phyloP scores from a whole-genome alignment of 495 filamentous ascomycete genomes.

The Aspergillus wentii region DNA sequence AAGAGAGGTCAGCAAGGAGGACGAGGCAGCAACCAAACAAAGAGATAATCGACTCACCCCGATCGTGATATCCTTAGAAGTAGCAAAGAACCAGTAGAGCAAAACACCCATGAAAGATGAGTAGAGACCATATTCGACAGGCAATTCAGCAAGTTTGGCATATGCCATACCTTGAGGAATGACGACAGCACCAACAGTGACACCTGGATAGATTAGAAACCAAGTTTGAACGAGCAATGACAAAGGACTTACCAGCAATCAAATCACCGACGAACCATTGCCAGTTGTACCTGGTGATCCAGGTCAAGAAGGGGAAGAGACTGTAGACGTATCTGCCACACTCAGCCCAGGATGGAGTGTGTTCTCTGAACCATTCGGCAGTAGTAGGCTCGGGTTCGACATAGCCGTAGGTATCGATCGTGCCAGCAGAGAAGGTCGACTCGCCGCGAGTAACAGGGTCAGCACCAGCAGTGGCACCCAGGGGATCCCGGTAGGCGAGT shows the following conservation, averaged over 20 bases:
- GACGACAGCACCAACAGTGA: constrained; percentile 93
- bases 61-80: constrained; percentile 98
- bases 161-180: constrained; percentile 99
- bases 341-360: constrained; percentile 53
- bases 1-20: constrained; percentile 10
- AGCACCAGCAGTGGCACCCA: constrained; percentile 36
- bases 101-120: constrained; percentile 97
- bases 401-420: constrained; percentile 73
- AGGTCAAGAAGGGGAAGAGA: constrained; percentile 82
- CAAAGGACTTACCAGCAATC: constrained; percentile 67
- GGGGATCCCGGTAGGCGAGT: constrained; percentile 57
- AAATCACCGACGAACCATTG: constrained; percentile 88
- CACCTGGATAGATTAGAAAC: constrained; percentile 48
- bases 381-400: constrained; percentile 77
- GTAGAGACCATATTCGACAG: constrained; percentile 83
- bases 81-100: constrained; percentile 98
- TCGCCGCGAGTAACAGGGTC: constrained; percentile 65
- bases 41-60: constrained; percentile 57
- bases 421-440: constrained; percentile 71
- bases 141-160: constrained; percentile 74
- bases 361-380: constrained; percentile 62
- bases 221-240: too few relatives aligned
- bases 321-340: constrained; percentile 54
- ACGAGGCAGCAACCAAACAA: background rate
- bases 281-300: constrained; percentile 84